Conservation (phyloP, 2,329 filamentous ascomycete species). For the Sclerotinia sclerotiorum region DNA sequence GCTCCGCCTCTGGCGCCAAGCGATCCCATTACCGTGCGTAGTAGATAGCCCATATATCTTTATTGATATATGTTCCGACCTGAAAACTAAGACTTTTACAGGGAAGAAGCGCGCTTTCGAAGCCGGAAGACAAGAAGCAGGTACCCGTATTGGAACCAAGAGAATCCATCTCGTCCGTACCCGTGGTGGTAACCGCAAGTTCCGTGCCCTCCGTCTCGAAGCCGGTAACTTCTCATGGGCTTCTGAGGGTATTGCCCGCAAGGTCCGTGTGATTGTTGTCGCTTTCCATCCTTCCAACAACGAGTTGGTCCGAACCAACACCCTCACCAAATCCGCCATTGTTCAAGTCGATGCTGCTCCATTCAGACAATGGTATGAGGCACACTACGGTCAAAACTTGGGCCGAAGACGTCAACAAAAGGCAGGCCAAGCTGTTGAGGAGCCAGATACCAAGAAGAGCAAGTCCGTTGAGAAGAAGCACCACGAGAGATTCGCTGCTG, state of each 20-base stretch:
- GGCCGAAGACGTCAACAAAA: constrained; percentile 92
- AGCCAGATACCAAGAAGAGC: constrained; percentile 78
- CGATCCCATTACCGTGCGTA: constrained; percentile 83
- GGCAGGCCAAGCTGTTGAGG: constrained; percentile 46
- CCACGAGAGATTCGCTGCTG: constrained; percentile 74
- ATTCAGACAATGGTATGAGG: constrained; percentile 99
- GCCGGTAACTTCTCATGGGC: constrained; percentile 99
- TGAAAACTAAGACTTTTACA: constrained; percentile 56
- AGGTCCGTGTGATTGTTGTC: constrained; percentile 98
- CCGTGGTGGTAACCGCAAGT: constrained; percentile 99
- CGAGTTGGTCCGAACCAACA: constrained; percentile 99
- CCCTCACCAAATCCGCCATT: constrained; percentile 97
- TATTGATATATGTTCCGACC: constrained; percentile 69
- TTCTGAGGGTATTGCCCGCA: constrained; percentile 96
- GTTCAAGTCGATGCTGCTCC: constrained; percentile 98
- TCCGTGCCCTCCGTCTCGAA: constrained; percentile 98
- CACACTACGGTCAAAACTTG: constrained; percentile 91
- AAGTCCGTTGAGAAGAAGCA: constrained; percentile 97
- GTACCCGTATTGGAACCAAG: constrained; percentile 98
- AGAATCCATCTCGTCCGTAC: constrained; percentile 95
- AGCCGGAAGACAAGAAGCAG: constrained; percentile 98
- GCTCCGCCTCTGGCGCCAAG: constrained; percentile 98
- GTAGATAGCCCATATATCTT: constrained; percentile 67
- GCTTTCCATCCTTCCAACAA: constrained; percentile 99
- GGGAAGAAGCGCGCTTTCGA: constrained; percentile 99